phyloP scores from a whole-genome alignment of 441 rosid species.

The Gossypium gossypioides region DNA sequence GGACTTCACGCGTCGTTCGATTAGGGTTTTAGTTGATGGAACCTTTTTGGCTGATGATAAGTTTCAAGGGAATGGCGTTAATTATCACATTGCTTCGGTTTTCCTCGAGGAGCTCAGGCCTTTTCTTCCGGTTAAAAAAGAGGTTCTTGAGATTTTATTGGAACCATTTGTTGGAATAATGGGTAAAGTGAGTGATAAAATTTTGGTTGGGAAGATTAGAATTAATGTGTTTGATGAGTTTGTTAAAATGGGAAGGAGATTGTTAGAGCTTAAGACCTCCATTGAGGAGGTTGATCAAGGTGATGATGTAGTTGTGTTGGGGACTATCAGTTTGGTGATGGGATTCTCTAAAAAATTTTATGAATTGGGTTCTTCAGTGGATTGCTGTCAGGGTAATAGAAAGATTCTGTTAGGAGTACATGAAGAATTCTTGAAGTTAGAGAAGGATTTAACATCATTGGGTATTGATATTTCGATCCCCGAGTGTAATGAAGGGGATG shows the following conservation, averaged over 20 bases:
- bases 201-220: conserved; percentile 60
- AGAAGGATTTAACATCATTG: conserved; percentile 36
- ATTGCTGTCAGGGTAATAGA: conserved; percentile 80
- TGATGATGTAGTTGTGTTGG: conserved; percentile 43
- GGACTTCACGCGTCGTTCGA: conserved; percentile 32
- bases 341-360: conserved; percentile 50
- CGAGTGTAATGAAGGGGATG: conserved; percentile 9
- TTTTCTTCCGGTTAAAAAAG: conserved; percentile 47
- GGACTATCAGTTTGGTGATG: conserved; percentile 44
- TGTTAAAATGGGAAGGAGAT: conserved; percentile 39
- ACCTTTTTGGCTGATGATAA: conserved; percentile 46
- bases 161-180: conserved; percentile 7
- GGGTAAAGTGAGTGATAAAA: conserved; percentile 53
- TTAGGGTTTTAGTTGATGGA: conserved; percentile 38
- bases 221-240: conserved; percentile 54
- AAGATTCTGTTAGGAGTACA: conserved; percentile 53
- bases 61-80: conserved; percentile 60
- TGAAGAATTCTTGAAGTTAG: conserved; percentile 56
- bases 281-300: conserved; percentile 30
- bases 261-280: conserved; percentile 42
- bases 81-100: conserved; percentile 59
- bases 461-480: conserved; percentile 39
- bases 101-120: conserved; percentile 62
- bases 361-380: conserved; percentile 61
- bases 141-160: conserved; percentile 42